Evolutionary conservation across 441 rosid genomes (phyloP), one percentile per base, ranked within the genome.

Genomic region (Euphorbia schlechtendalii): DNA sequence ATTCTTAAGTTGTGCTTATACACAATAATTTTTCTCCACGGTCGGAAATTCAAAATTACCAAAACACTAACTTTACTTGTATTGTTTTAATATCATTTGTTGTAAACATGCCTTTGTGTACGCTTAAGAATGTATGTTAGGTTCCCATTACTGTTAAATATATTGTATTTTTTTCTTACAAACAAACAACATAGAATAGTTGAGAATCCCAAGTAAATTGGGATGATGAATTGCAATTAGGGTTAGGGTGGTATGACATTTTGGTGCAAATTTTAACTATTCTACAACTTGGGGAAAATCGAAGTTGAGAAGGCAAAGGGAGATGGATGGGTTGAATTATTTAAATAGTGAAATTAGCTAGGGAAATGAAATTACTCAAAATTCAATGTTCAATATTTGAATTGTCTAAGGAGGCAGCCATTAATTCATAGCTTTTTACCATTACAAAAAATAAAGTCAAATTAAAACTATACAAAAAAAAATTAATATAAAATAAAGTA

Each of bases 171-270:
- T 32, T 3, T 32, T 32, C 36, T 32, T 7, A 32, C 36, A 32
- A 32, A 32, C 36, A 32, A 32, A 38, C 41, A 40, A 8, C n/a
- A 25, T 13, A 25, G 1, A 0, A 43, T 0, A 15, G 5, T n/a
- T 10, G 36, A 63, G 56, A 63, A 49, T 63, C 66, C 45, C 56
- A 63, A 63, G 66, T 25, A n/a, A 49, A 30, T 27, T 46, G 25
- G 18, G 8, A 45, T 46, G 38, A 38, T 32, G 6, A 32, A 38
- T 38, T 38, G 10, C 41, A 38, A 38, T 11, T 38, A 38, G 41
- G 41, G 41, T 38, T 38, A 38, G 41, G 41, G 4, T 38, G 11
- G 5, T 4, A 38, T 38, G 11, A 4, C 6, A 4, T 38, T 38
- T 32, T 32, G 36, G 36, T 32, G 36, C 36, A 3, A 32, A 32